phyloP scores from a whole-genome alignment of 2,329 filamentous ascomycete species.

The Botrytis fragariae region DNA sequence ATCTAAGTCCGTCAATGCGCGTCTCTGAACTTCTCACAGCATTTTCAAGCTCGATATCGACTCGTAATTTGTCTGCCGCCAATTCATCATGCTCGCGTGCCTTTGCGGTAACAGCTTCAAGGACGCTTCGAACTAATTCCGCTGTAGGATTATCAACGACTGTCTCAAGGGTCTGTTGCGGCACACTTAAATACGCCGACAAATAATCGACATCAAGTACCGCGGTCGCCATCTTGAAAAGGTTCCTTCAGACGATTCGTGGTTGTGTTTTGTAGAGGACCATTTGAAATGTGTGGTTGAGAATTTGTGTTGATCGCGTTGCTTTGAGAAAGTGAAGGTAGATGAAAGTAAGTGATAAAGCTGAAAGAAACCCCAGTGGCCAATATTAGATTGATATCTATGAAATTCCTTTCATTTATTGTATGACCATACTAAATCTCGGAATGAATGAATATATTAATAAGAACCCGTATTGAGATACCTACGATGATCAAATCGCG shows the following conservation, averaged over 20 bases:
- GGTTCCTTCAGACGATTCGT: slow-evolving; percentile 14
- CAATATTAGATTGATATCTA: slow-evolving; percentile 6
- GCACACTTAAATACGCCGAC: slow-evolving; percentile 67
- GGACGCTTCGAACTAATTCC: slow-evolving; percentile 72
- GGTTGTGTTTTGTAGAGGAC: slow-evolving; percentile 14
- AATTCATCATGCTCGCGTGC: slow-evolving; percentile 79
- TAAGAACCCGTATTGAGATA: neutral
- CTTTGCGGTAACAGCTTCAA: slow-evolving; percentile 72
- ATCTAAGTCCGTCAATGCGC: slow-evolving; percentile 77
- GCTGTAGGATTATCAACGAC: slow-evolving; percentile 67
- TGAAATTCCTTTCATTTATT: neutral
- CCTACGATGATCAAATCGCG: slow-evolving; percentile 20
- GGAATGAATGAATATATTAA: neutral
- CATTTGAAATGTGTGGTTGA: slow-evolving; percentile 13
- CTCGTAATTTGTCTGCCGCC: slow-evolving; percentile 81
- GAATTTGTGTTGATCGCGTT: slow-evolving; percentile 13
- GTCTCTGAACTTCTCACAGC: slow-evolving; percentile 80
- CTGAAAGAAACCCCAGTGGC: neutral
- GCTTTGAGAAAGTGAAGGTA: slow-evolving; percentile 12
- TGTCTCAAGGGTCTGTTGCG: slow-evolving; percentile 60
- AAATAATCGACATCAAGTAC: slow-evolving; percentile 70
- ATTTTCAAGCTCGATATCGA: slow-evolving; percentile 92
- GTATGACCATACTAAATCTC: neutral
- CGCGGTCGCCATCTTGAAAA: slow-evolving; percentile 54
- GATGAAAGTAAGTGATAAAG: neutral